A percentile compares a stretch with the other conserved stretches of the same genome.
Conservation (phyloP, 768 basidiomycete genomes). For the Termitomyces sp. region DNA sequence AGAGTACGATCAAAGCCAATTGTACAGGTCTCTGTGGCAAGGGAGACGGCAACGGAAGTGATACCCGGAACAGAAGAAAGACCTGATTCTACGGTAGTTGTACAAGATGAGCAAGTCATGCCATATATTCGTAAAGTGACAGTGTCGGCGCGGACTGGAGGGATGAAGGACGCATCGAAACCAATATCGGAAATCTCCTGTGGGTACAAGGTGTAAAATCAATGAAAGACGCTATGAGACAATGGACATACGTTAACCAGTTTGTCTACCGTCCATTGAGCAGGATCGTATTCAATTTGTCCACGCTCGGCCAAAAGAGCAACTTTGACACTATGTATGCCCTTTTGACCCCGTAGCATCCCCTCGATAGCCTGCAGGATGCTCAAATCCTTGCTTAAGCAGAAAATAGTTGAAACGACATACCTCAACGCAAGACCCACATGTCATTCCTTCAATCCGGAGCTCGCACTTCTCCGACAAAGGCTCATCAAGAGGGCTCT, state of each 20-base stretch:
- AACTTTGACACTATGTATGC: slow-evolving; percentile 90
- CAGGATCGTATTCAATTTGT: slow-evolving; percentile 83
- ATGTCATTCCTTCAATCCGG: slow-evolving; percentile 87
- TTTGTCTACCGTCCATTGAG: slow-evolving; percentile 75
- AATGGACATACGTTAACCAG: slow-evolving; percentile 58
- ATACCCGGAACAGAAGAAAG: slow-evolving; percentile 72
- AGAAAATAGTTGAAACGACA: slow-evolving; percentile 16
- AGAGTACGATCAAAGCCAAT: slow-evolving; percentile 70
- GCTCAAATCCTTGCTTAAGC: background rate
- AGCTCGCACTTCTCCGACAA: slow-evolving; percentile 63
- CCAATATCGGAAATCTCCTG: slow-evolving; percentile 93
- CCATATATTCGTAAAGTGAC: slow-evolving; percentile 81
- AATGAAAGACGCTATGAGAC: background rate
- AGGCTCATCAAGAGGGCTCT: slow-evolving; percentile 18
- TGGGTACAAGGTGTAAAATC: background rate
- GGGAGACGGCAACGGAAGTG: slow-evolving; percentile 62
- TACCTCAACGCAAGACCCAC: slow-evolving; percentile 85
- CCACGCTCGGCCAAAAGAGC: slow-evolving; percentile 95
- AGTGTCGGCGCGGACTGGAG: slow-evolving; percentile 55
- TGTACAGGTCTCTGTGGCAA: slow-evolving; percentile 71
- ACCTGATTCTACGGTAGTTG: slow-evolving; percentile 67
- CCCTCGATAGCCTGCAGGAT: slow-evolving; percentile 70
- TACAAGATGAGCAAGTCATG: slow-evolving; percentile 88
- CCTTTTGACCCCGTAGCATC: slow-evolving; percentile 75
- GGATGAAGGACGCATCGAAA: slow-evolving; percentile 81